Evolutionary conservation across 2,329 filamentous ascomycete species (phyloP).

Genomic region (Acrocalymma vagum): DNA sequence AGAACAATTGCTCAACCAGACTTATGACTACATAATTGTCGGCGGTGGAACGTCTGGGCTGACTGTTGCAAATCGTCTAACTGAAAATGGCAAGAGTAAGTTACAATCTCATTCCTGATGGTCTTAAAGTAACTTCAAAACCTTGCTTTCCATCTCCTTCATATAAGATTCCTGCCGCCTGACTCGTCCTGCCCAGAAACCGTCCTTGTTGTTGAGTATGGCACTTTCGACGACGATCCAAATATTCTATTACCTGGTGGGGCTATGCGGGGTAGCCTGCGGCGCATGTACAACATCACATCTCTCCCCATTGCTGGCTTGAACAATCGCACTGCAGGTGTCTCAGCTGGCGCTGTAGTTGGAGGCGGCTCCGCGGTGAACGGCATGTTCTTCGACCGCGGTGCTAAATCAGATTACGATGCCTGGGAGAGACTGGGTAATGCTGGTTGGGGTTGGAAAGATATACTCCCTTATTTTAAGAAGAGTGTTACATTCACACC

Average conservation of each 20-base stretch:
- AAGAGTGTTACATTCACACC: slow-evolving; percentile 23
- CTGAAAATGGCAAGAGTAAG: slow-evolving; percentile 19
- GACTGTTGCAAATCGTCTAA: slow-evolving; percentile 27
- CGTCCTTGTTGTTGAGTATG: slow-evolving; percentile 24
- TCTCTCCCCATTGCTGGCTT: slow-evolving; percentile 14
- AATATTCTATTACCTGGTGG: slow-evolving; percentile 14
- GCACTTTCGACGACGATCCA: slow-evolving; percentile 12
- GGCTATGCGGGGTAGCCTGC: slow-evolving; percentile 1
- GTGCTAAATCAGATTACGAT: slow-evolving; percentile 49
- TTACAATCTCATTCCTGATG: background rate
- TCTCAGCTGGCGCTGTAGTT: slow-evolving; percentile 29
- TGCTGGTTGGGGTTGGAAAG: slow-evolving; percentile 43
- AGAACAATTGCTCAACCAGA: slow-evolving; percentile 4
- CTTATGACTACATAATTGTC: slow-evolving; percentile 30
- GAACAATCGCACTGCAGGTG: slow-evolving; percentile 12
- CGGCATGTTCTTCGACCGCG: slow-evolving; percentile 43
- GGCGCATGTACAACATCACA: slow-evolving; percentile 19
- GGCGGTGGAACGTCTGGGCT: slow-evolving; percentile 30
- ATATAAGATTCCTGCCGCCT: background rate
- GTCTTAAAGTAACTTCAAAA: background rate
- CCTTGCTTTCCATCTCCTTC: too few relatives aligned
- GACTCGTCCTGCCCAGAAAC: slow-evolving; percentile 2
- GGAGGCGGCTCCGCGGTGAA: slow-evolving; percentile 43
- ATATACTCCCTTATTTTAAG: slow-evolving; percentile 26
- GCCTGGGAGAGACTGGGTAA: slow-evolving; percentile 66